These are phyloP conservation scores for Termitomyces sp. DNA, from an alignment of 768 basidiomycete species.

Conservation along the genomic window DNA sequence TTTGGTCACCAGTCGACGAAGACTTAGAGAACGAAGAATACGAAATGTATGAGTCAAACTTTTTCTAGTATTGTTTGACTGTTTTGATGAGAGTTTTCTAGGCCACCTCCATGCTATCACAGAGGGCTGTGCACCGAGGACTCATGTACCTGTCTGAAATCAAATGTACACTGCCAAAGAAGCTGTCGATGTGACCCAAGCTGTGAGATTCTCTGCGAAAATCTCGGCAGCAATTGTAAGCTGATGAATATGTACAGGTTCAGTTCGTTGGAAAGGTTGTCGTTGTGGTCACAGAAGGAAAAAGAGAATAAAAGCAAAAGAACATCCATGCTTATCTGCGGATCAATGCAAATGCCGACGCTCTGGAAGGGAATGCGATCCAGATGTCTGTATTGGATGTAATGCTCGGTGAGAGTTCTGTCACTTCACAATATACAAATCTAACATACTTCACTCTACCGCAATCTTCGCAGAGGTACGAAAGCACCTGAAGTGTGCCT, in stretches of 20 bases:
- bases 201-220: constrained; percentile 7
- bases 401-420: constrained; percentile 34
- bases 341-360: constrained; percentile 36
- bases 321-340: constrained; percentile 17
- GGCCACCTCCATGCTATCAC: constrained; percentile 43
- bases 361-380: constrained; percentile 47
- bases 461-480: constrained; percentile 13
- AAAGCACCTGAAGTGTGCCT: not conserved
- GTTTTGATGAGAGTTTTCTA: constrained; percentile 12
- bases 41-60: constrained; percentile 9
- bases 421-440: not conserved
- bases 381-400: constrained; percentile 47
- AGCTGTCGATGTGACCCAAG: constrained; percentile 43
- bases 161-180: constrained; percentile 41
- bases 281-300: constrained; percentile 27
- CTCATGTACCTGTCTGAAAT: constrained; percentile 39
- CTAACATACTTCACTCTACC: not conserved
- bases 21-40: not conserved
- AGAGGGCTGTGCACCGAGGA: constrained; percentile 42
- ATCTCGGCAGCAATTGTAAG: not conserved
- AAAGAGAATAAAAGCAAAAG: constrained; percentile 14
- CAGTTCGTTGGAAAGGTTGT: constrained; percentile 42
- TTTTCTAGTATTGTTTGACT: not conserved
- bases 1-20: constrained; percentile 12
- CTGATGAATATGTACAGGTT: constrained; percentile 29